Conservation (phyloP, 768 basidiomycete species). For the Kwoniella newhampshirensis region DNA sequence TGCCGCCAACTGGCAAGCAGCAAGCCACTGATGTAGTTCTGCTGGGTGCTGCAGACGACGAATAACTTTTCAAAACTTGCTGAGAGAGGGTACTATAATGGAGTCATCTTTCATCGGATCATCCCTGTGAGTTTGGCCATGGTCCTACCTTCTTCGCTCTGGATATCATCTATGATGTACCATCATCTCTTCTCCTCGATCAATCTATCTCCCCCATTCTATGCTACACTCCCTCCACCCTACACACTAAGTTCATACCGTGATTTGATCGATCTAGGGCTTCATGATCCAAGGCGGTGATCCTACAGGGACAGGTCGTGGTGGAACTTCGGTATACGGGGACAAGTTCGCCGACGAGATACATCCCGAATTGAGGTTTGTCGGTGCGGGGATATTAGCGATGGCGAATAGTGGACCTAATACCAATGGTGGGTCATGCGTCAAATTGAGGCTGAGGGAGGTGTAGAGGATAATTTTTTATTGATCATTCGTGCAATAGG, state of each 20-base stretch:
- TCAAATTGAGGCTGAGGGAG: background rate
- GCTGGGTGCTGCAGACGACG: conserved; percentile 66
- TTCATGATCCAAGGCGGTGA: conserved; percentile 97
- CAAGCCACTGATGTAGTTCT: background rate
- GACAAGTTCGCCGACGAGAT: conserved; percentile 83
- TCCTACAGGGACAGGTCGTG: conserved; percentile 91
- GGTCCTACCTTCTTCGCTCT: too few relatives aligned
- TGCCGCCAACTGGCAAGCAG: background rate
- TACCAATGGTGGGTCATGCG: conserved; percentile 53
- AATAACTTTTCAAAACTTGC: conserved; percentile 90
- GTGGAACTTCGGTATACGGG: conserved; percentile 58
- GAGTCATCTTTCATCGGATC: conserved; percentile 84
- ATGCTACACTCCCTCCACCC: too few relatives aligned
- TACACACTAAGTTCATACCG: too few relatives aligned
- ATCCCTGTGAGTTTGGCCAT: conserved; percentile 66
- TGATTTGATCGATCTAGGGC: too few relatives aligned
- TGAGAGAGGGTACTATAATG: conserved; percentile 90
- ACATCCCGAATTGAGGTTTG: conserved; percentile 85
- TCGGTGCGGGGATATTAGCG: conserved; percentile 84
- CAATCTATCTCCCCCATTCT: too few relatives aligned
- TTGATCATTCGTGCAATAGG: background rate
- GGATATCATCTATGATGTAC: too few relatives aligned
- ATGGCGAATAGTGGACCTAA: conserved; percentile 57
- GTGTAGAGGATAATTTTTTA: background rate
- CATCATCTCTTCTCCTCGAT: too few relatives aligned